phyloP scores from a whole-genome alignment of 2,329 filamentous ascomycete species.

The Phaeosphaeria sp. region DNA sequence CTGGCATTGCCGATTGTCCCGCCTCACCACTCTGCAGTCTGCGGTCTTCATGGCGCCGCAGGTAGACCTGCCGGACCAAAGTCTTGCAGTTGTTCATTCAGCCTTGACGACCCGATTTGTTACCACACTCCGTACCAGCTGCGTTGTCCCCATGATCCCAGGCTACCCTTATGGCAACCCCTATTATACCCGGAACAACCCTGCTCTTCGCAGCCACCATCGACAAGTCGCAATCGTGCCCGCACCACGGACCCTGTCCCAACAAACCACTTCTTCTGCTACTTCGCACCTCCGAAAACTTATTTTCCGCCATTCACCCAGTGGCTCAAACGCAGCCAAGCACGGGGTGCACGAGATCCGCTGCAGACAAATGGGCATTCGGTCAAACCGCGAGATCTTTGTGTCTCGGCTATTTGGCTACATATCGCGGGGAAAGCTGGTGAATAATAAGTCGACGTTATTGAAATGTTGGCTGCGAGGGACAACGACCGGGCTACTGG shows the following conservation, averaged over 20 bases:
- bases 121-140: slow-evolving; percentile 9
- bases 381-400: neutral
- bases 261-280: neutral
- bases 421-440: slow-evolving; percentile 7
- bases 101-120: slow-evolving; percentile 1
- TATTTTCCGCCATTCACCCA: neutral
- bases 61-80: neutral
- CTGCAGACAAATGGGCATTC: neutral
- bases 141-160: slow-evolving; percentile 2
- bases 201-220: neutral
- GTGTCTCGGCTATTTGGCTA: slow-evolving; percentile 7
- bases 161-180: slow-evolving; percentile 10
- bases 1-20: neutral
- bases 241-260: neutral
- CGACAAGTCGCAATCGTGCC: neutral
- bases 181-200: slow-evolving; percentile 17
- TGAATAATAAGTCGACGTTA: neutral
- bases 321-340: neutral
- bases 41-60: neutral
- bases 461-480: neutral
- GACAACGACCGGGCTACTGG: slow-evolving; percentile 4
- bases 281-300: neutral
- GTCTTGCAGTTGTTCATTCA: neutral
- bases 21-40: neutral
- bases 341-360: neutral